Percentiles rank a stretch among this genome's conserved stretches.
These are phyloP conservation scores for Alternaria hordeiaustralica DNA, from an alignment of 2,329 filamentous ascomycete genomes.

Conservation along the genomic window DNA sequence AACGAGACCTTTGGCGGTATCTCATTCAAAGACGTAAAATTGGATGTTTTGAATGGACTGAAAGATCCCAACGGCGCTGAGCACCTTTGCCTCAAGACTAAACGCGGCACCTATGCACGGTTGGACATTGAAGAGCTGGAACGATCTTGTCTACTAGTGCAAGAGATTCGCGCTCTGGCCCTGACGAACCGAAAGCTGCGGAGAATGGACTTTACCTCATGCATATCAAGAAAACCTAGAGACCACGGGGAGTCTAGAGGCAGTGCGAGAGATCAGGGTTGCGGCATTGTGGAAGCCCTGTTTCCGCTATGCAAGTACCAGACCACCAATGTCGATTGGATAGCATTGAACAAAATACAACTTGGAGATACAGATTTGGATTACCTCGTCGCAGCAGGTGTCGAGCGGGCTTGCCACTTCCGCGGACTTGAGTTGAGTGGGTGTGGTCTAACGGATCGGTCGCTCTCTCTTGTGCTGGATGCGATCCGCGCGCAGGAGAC, in stretches of 20 bases:
- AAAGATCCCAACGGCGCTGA: conserved; percentile 67
- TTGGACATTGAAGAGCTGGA: conserved; percentile 61
- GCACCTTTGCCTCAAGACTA: conserved; percentile 66
- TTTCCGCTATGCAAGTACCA: conserved; percentile 71
- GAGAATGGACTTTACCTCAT: conserved; percentile 70
- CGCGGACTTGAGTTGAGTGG: conserved; percentile 71
- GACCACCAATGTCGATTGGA: conserved; percentile 74
- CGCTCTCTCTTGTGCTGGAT: conserved; percentile 68
- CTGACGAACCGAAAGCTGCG: conserved; percentile 69
- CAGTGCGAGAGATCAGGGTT: conserved; percentile 66
- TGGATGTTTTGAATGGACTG: conserved; percentile 69
- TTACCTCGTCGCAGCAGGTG: conserved; percentile 70
- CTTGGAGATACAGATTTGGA: conserved; percentile 76
- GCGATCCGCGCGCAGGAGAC: conserved; percentile 69
- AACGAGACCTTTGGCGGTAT: conserved; percentile 73
- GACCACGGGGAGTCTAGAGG: conserved; percentile 49
- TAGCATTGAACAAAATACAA: conserved; percentile 70
- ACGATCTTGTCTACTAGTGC: conserved; percentile 66
- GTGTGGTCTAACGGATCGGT: conserved; percentile 65
- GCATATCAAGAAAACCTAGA: conserved; percentile 62
- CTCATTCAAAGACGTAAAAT: conserved; percentile 68
- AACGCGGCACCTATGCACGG: conserved; percentile 61
- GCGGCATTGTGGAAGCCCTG: conserved; percentile 72
- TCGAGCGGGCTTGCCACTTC: conserved; percentile 68
- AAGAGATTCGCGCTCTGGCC: conserved; percentile 71